Conservation (phyloP, 495 filamentous ascomycete genomes). For the Aspergillus incahuasiensis region DNA sequence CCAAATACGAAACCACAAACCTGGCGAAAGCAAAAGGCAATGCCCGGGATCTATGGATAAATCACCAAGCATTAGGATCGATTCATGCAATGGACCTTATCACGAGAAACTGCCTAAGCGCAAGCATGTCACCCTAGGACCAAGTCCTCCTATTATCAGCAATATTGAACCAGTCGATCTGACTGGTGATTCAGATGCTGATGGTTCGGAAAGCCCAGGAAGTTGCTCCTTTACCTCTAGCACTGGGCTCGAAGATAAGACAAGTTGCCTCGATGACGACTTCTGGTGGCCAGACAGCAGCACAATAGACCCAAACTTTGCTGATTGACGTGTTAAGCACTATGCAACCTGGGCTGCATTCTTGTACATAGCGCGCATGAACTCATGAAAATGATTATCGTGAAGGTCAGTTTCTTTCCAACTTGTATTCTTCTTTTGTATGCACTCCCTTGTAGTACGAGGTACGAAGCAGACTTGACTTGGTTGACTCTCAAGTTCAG, state of each 20-base stretch:
- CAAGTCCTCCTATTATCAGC: background rate
- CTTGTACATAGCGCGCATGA: background rate
- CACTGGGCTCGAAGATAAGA: background rate
- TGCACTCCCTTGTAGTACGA: too few species aligned
- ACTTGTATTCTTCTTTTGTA: too few species aligned
- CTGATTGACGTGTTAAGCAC: background rate
- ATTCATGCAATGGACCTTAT: slow-evolving; percentile 11
- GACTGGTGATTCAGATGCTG: slow-evolving; percentile 25
- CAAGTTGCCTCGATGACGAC: slow-evolving; percentile 34
- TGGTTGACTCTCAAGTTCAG: too few species aligned
- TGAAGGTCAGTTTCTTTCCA: background rate
- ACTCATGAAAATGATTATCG: background rate
- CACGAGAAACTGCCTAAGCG: background rate
- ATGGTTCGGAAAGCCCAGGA: background rate
- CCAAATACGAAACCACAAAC: slow-evolving; percentile 24
- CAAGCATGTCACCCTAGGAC: background rate
- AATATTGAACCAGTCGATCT: slow-evolving; percentile 26
- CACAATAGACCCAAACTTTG: background rate
- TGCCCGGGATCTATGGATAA: background rate
- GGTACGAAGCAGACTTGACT: too few species aligned
- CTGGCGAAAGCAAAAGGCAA: slow-evolving; percentile 15
- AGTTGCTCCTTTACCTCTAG: too few species aligned
- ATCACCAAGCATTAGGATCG: slow-evolving; percentile 1
- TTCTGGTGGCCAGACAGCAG: slow-evolving; percentile 39
- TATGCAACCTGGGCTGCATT: background rate